These are phyloP conservation scores for Tetrapyrgos nigripes DNA, from an alignment of 1,284 basidiomycete genomes.

Conservation along the genomic window DNA sequence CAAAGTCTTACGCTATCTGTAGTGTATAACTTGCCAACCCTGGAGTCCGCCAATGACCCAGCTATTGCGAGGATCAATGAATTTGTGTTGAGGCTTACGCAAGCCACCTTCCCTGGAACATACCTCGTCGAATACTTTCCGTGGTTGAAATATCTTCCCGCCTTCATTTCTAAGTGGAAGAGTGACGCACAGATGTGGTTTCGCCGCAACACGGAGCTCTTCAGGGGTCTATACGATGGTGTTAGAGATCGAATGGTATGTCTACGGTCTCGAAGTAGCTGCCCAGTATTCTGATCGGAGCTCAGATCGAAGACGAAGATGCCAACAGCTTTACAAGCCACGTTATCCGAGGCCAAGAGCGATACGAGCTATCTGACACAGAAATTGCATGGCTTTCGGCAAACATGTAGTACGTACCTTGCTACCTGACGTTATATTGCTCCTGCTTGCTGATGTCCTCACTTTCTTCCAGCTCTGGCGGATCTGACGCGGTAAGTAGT, in stretches of 20 bases:
- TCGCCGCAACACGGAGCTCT: no score
- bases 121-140: conserved; percentile 6
- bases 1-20: background rate
- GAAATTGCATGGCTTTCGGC: no score
- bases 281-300: no score
- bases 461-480: no score
- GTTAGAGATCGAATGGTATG: background rate
- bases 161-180: background rate
- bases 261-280: no score
- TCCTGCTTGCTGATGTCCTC: no score
- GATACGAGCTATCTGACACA: no score
- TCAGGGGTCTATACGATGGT: background rate
- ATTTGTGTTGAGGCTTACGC: background rate
- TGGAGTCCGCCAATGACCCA: background rate
- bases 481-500: background rate
- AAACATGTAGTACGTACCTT: no score
- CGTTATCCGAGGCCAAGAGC: no score
- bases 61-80: background rate
- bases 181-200: background rate
- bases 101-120: background rate
- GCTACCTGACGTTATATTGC: no score
- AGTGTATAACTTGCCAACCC: background rate
- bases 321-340: no score
- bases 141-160: conserved; percentile 1
- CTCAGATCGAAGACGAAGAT: no score